phyloP scores from a whole-genome alignment of 805 yeast genomes.

The Candida patagonica region DNA sequence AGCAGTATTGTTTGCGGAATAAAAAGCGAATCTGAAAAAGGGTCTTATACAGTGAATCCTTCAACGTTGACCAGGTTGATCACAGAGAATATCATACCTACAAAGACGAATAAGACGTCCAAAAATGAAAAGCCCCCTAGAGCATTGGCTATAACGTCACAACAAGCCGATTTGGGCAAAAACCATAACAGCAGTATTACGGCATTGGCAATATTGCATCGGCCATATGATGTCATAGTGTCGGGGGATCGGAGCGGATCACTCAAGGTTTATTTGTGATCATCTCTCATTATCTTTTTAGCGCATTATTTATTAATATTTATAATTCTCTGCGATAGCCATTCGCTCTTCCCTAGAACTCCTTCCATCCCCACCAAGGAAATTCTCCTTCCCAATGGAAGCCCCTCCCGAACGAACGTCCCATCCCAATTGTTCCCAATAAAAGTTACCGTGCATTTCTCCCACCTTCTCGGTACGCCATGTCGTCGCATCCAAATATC shows the following conservation, averaged over 20 bases:
- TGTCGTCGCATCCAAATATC: neutral
- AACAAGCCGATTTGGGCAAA: conserved; percentile 36
- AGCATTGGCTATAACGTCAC: conserved; percentile 32
- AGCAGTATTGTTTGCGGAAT: conserved; percentile 28
- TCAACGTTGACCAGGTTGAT: conserved; percentile 30
- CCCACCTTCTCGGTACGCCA: neutral
- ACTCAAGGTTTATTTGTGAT: conserved; percentile 41
- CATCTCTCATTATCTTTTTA: no score
- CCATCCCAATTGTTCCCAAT: neutral
- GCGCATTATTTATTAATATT: no score
- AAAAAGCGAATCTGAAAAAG: conserved; percentile 14
- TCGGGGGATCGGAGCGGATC: conserved; percentile 61
- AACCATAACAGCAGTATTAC: conserved; percentile 45
- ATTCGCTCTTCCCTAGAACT: no score
- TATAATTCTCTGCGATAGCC: no score
- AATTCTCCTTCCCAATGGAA: no score
- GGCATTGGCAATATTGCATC: conserved; percentile 36
- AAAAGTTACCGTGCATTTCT: neutral
- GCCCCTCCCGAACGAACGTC: no score
- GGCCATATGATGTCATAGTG: conserved; percentile 52
- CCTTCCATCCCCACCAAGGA: no score
- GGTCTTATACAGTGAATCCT: conserved; percentile 16
- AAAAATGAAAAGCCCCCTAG: conserved; percentile 20
- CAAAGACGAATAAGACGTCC: conserved; percentile 7
- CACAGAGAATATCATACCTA: conserved; percentile 28